These are phyloP conservation scores for Alisma plantagoaquatica DNA, from an alignment of 106 monocot species.

Conservation along the genomic window DNA sequence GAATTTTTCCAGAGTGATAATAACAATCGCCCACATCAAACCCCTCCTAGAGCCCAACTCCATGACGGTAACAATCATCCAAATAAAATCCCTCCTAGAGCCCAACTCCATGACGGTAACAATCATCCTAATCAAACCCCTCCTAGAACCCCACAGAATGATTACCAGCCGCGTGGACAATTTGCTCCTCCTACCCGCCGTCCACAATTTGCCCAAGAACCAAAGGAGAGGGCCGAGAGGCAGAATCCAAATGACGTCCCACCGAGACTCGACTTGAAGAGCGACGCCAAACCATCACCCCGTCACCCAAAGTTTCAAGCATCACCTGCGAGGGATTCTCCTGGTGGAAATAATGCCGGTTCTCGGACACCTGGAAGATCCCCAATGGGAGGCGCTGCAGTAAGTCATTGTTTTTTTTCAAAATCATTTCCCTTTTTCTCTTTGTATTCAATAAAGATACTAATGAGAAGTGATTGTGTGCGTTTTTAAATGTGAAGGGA, in stretches of 20 bases:
- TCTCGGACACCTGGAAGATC: too few species aligned
- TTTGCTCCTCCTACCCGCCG: too few species aligned
- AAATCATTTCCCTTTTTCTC: conserved; percentile 24
- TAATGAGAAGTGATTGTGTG: background rate
- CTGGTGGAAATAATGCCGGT: conserved; percentile 19
- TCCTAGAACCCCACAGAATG: conserved; percentile 10
- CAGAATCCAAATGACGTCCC: conserved; percentile 12
- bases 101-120: too few species aligned
- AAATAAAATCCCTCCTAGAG: too few species aligned
- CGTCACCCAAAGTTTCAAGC: conserved; percentile 16
- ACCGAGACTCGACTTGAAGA: conserved; percentile 32
- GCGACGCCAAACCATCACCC: conserved; percentile 49
- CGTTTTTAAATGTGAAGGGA: conserved; percentile 19
- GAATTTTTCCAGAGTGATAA: conserved; percentile 31
- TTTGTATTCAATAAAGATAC: background rate
- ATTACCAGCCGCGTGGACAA: too few species aligned
- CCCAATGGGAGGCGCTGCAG: too few species aligned
- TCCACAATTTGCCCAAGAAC: conserved; percentile 4
- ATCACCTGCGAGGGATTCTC: conserved; percentile 29
- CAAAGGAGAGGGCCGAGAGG: conserved; percentile 6
- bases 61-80: too few species aligned
- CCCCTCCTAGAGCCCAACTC: too few species aligned
- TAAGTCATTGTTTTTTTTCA: too few species aligned
- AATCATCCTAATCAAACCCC: conserved; percentile 11
- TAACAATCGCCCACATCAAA: too few species aligned